Evolutionary conservation across 805 yeast genomes (phyloP).

Genomic region (Hyphopichia homilentoma): DNA sequence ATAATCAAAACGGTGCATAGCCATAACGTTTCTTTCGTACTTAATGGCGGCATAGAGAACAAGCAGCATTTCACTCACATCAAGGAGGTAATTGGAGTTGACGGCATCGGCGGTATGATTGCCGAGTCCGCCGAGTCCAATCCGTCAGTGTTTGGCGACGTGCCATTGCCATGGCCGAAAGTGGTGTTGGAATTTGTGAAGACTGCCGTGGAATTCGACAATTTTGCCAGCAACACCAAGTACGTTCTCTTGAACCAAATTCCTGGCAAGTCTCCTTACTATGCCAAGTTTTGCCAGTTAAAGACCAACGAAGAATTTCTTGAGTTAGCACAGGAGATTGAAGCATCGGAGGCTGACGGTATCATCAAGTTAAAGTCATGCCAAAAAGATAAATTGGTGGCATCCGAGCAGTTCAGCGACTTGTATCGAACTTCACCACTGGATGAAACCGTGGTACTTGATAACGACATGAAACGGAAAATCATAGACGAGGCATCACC

Average conservation of each 20-base stretch:
- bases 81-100: conserved; percentile 49
- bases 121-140: conserved; percentile 88
- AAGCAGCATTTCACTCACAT: conserved; percentile 51
- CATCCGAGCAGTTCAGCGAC: conserved; percentile 10
- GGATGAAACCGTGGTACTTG: too few relatives aligned
- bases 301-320: conserved; percentile 53
- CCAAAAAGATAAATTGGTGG: conserved; percentile 26
- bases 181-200: conserved; percentile 53
- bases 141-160: conserved; percentile 64
- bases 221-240: conserved; percentile 71
- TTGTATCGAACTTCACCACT: too few relatives aligned
- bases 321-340: conserved; percentile 26
- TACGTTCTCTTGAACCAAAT: conserved; percentile 74
- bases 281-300: conserved; percentile 52
- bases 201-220: conserved; percentile 54
- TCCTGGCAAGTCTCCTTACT: conserved; percentile 68
- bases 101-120: conserved; percentile 82
- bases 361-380: conserved; percentile 26
- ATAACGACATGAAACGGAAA: neutral
- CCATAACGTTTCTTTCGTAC: conserved; percentile 65
- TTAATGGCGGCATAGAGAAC: conserved; percentile 73
- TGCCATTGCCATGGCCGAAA: conserved; percentile 50
- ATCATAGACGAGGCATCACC: neutral
- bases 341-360: conserved; percentile 38
- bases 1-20: conserved; percentile 60